A percentile compares a stretch with the other conserved stretches of the same genome.
Conservation (phyloP, 495 filamentous ascomycete species). For the Rhypophila decipiens region DNA sequence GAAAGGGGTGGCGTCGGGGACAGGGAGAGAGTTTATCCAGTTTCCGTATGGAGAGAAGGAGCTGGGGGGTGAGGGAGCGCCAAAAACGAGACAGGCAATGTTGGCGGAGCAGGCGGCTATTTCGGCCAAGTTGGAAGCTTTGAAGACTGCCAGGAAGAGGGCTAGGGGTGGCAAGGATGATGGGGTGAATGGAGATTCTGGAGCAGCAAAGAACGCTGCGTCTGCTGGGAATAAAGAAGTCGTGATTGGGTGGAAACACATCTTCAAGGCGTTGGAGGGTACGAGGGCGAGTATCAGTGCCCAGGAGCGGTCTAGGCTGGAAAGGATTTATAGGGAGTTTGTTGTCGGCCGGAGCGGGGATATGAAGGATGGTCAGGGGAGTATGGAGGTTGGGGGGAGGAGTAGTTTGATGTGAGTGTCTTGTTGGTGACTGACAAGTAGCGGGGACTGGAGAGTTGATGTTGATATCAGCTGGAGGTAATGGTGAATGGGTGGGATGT, state of each 20-base stretch:
- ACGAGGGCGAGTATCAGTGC: constrained; percentile 78
- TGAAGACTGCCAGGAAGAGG: constrained; percentile 61
- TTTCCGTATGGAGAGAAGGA: constrained; percentile 71
- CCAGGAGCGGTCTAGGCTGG: constrained; percentile 65
- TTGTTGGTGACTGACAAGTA: background rate
- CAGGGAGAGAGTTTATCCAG: constrained; percentile 59
- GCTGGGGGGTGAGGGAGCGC: constrained; percentile 32
- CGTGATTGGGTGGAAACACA: constrained; percentile 79
- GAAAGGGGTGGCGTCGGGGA: constrained; percentile 27
- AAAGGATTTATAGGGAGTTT: constrained; percentile 86
- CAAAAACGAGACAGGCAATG: constrained; percentile 35
- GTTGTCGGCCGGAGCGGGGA: constrained; percentile 85
- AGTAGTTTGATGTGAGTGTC: constrained; percentile 77
- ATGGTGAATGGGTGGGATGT: background rate
- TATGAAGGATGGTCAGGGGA: constrained; percentile 85
- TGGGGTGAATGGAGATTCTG: constrained; percentile 4
- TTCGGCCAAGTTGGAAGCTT: constrained; percentile 63
- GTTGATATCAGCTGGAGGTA: background rate
- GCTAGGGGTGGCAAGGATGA: constrained; percentile 40
- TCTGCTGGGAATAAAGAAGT: constrained; percentile 54
- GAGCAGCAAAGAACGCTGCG: constrained; percentile 19
- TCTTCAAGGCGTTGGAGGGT: constrained; percentile 65
- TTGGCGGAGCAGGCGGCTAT: constrained; percentile 67
- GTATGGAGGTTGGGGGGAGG: constrained; percentile 84
- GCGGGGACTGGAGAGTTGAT: background rate